Percentiles rank a stretch among this genome's conserved stretches.
phyloP scores from a whole-genome alignment of 306 rosid species.

The Dryas octopetala region DNA sequence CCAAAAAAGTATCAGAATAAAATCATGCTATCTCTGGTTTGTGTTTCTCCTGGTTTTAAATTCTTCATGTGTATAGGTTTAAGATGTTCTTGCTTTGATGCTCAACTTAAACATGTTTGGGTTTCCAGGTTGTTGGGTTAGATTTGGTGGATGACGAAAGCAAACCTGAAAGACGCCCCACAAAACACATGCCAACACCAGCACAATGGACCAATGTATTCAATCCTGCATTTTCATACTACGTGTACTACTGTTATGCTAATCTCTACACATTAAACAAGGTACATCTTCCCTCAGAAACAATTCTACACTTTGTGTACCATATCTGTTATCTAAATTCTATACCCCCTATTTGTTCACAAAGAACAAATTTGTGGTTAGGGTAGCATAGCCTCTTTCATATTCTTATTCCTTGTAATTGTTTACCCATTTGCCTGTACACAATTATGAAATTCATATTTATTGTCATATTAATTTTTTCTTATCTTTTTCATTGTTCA shows the following conservation, averaged over 20 bases:
- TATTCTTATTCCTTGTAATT: neutral
- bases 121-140: slow-evolving; percentile 81
- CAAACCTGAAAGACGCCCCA: slow-evolving; percentile 97
- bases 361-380: neutral
- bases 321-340: neutral
- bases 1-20: neutral
- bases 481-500: neutral
- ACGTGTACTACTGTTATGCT: slow-evolving; percentile 93
- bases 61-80: neutral
- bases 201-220: slow-evolving; percentile 93
- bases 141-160: slow-evolving; percentile 97
- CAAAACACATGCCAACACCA: slow-evolving; percentile 99
- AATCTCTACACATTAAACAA: slow-evolving; percentile 90
- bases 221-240: slow-evolving; percentile 96
- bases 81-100: neutral
- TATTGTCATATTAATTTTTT: neutral
- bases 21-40: slow-evolving; percentile 8
- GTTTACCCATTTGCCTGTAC: neutral
- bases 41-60: slow-evolving; percentile 6
- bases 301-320: neutral
- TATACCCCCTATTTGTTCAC: neutral
- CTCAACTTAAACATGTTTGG: slow-evolving; percentile 9
- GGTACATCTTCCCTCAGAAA: slow-evolving; percentile 43
- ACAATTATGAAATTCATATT: neutral
- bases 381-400: neutral